Evolutionary conservation across 179 eudicot genomes (phyloP).

Genomic region (Spinacia oleracea): DNA sequence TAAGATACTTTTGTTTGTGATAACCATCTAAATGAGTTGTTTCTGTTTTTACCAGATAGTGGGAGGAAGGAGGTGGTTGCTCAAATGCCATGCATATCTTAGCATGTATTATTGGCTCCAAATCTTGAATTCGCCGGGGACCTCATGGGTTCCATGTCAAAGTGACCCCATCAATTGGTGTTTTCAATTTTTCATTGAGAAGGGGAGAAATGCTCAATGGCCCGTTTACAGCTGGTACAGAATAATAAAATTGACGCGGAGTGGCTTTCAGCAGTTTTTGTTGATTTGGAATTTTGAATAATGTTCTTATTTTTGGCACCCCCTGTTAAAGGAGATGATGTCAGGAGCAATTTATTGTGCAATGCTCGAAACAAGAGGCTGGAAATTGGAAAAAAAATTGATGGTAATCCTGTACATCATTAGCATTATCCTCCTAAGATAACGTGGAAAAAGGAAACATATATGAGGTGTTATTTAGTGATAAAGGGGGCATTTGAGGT

Average conservation of each 20-base stretch:
- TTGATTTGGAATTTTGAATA: slow-evolving; percentile 7
- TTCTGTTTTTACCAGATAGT: slow-evolving; percentile 34
- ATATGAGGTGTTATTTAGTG: slow-evolving; percentile 16
- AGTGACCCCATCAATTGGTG: slow-evolving; percentile 14
- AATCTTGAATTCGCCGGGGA: slow-evolving; percentile 13
- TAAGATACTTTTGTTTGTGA: slow-evolving; percentile 24
- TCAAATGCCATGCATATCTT: slow-evolving; percentile 26
- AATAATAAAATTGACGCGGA: slow-evolving; percentile 6
- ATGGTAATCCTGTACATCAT: slow-evolving; percentile 10
- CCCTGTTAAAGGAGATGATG: not conserved
- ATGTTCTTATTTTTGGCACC: not conserved
- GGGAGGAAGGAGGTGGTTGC: slow-evolving; percentile 24
- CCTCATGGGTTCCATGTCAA: slow-evolving; percentile 23
- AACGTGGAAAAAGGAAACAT: slow-evolving; percentile 11
- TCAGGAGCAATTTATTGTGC: slow-evolving; percentile 3
- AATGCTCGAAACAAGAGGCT: not conserved
- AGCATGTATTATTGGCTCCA: slow-evolving; percentile 12
- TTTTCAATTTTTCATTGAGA: slow-evolving; percentile 12
- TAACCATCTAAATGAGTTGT: slow-evolving; percentile 23
- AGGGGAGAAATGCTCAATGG: slow-evolving; percentile 12
- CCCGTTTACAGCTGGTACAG: slow-evolving; percentile 33
- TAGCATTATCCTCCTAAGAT: slow-evolving; percentile 29
- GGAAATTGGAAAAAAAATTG: slow-evolving; percentile 9
- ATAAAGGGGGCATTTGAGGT: slow-evolving; percentile 13
- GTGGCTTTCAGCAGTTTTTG: slow-evolving; percentile 13